Evolutionary conservation across 371 early-diverging fungal species (phyloP), one percentile per base, ranked within the genome.

Genomic region (Mortierella sp.): DNA sequence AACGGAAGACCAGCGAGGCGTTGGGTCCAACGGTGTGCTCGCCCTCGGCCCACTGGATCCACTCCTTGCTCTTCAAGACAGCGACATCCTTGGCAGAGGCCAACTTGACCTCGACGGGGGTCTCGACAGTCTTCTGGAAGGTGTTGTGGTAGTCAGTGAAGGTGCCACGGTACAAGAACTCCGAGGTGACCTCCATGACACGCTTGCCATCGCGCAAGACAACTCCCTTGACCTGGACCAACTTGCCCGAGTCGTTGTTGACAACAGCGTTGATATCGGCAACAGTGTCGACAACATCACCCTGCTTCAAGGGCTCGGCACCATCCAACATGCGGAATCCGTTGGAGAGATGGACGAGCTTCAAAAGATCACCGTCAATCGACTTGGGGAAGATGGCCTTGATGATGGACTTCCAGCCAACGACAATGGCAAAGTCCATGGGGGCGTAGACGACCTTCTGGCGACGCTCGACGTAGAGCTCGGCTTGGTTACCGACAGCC

Each of bases 391-490:
- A 93, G 76, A 97, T 95, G 47, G 97, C 95, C 89, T 95, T 94
- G 86, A 97, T 95, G 73, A 97, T 94, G 34, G 97, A 93, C 85
- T 94, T 92, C 98, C 98, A 98, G 43, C 96, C 97, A 50, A 96
- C 95, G 68, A 96, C 97, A 66, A 97, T 97, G 64, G 96, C 96
- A 86, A 93, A 98, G 88, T 98, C 98, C 92, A 98, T 94, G 50
- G 98, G 98, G 31, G 96, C 96, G 76, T 86, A 89, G 48, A 94
- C 86, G 19, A 88, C 85, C 80, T 89, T 89, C 74, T 90, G 88
- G 75, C 90, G 90, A 67, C 91, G 89, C n/a, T 90, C 91, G 40
- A 93, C 89, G 85, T 96, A 98, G 64, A 93, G 89, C 79, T 97
- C 97, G 39, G 97, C 95, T 79, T 94, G 92, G 88, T 98, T 98